Base-by-base conservation (phyloP, 495 filamentous ascomycete genomes). In the Tuber calosporum region DNA sequence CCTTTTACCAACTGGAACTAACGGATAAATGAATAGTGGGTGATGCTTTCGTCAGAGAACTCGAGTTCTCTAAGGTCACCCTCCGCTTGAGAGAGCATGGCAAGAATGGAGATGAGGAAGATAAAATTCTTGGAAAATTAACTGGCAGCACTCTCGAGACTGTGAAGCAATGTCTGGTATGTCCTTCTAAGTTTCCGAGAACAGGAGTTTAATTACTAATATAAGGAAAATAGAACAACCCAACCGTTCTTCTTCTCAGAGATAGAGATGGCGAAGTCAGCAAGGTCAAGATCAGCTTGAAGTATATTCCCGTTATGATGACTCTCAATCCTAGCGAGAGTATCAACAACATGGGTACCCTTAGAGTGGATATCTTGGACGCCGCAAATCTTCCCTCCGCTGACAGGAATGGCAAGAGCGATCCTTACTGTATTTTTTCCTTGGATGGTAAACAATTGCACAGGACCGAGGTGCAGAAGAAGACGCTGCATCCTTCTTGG, bases 271-370 rank as follows among this genome's bases (percentile, higher is more conserved):
- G 94, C 45, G 88, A 89, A 72, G 82, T 90, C 37, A 94, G 89
- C 85, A 93, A 89, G 80, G 83, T 99, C 81, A 94, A 89, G 71
- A 91, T 98, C 77, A 93, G 90, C 84, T 86, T 97, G 76, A 96
- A 96, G 80, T 99, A 97, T 80, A 90, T 98, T 26, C 95, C 95
- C 0, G 88, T 97, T 68, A 87, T 90, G 83, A 99, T 99, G 95
- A 86, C 87, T 71, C 91, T 99, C 71, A 93, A 98, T 80, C 93
- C 94, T 2, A 91, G 87, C 77, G 95, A 99, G 83, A 96, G 92
- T 82, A 97, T 98, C 86, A 98, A 96, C 87, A 99, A 99, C 83
- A 94, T 95, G 90, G 95, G 95, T 72, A 92, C 87, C 69, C 88
- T 99, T 41, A 90, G 92, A 15, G 91, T 98, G 67, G 93, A 97